Base-by-base conservation (phyloP, 257 asterid genomes). In the Solanum commersonii region DNA sequence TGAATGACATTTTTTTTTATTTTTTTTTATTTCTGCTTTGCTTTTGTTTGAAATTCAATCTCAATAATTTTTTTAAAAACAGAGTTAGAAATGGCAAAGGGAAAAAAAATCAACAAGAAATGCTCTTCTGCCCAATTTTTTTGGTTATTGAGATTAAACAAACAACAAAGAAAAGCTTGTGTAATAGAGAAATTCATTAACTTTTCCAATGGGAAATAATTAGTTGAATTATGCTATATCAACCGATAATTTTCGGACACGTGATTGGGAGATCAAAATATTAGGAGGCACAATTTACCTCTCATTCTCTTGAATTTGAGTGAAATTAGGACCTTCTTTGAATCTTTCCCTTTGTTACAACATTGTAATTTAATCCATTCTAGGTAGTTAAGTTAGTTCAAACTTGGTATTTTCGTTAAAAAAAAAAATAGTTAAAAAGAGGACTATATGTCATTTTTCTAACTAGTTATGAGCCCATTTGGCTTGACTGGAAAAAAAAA, bases 1-100 rank as follows among this genome's bases (percentile, higher is more conserved):
- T 85, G 65, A 88, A 88, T 70, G 88, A 56, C 90, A 88, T 88
- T 87, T 13, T 73, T 71, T 86, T 1, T 1, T 4, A 14, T 49
- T 49, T 49, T 2, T 2, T 18, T 23, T 56, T 56, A 56, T 29
- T 34, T 76, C 29, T 25, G 42, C 18, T 15, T 16, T 78, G 25
- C 67, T 46, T 81, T 46, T 79, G 16, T 79, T 42, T 38, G 29
- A 74, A 37, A n/a, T n/a, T 46, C 40, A 46, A 81, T 81, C 85
- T 81, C 85, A 81, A 81, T 81, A 81, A 81, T 68, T 81, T 13
- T 8, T 8, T 34, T 34, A 34, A 34, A 34, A 34, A 34, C 3
- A 3, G 9, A 40, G 42, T 46, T 81, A 46, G 68, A 81, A 79
- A 46, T 81, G 68, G 67, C 85, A 81, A 68, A 81, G 72, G 71